phyloP scores from a whole-genome alignment of 352 stramenopile species.

The Aphanomyces astaci region DNA sequence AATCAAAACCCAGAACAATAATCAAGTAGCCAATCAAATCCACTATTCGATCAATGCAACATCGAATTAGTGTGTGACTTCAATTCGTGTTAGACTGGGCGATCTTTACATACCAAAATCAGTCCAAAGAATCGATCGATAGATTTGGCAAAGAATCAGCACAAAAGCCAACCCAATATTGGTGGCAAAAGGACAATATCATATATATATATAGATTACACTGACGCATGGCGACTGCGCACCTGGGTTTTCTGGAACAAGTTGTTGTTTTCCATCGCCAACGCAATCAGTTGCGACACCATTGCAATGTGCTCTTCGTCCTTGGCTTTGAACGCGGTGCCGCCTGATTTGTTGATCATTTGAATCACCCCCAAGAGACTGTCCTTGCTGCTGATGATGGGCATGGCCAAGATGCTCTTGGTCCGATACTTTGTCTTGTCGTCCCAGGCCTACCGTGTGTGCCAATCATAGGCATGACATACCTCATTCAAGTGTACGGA shows the following conservation, averaged over 20 bases:
- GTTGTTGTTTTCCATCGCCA: slow-evolving; percentile 75
- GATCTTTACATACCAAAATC: no score
- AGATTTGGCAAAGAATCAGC: slow-evolving; percentile 39
- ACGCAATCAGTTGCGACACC: slow-evolving; percentile 66
- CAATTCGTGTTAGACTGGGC: no score
- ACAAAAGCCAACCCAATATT: neutral
- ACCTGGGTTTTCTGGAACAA: slow-evolving; percentile 72
- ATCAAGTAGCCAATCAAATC: no score
- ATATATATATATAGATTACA: neutral
- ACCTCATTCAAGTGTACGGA: neutral
- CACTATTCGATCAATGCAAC: no score
- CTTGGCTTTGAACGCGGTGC: slow-evolving; percentile 63
- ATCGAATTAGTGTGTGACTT: no score
- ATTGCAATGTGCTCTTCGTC: slow-evolving; percentile 69
- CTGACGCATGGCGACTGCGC: neutral
- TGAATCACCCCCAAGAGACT: slow-evolving; percentile 63
- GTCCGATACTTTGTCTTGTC: slow-evolving; percentile 74
- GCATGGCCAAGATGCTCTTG: slow-evolving; percentile 69
- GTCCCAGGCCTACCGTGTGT: slow-evolving; percentile 45
- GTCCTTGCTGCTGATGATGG: slow-evolving; percentile 50
- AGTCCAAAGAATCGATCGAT: no score
- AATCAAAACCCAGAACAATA: no score
- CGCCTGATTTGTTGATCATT: slow-evolving; percentile 75
- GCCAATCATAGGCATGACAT: neutral
- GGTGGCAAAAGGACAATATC: no score